These are phyloP conservation scores for Priceomyces castillae DNA, from an alignment of 805 yeast species.

Conservation along the genomic window DNA sequence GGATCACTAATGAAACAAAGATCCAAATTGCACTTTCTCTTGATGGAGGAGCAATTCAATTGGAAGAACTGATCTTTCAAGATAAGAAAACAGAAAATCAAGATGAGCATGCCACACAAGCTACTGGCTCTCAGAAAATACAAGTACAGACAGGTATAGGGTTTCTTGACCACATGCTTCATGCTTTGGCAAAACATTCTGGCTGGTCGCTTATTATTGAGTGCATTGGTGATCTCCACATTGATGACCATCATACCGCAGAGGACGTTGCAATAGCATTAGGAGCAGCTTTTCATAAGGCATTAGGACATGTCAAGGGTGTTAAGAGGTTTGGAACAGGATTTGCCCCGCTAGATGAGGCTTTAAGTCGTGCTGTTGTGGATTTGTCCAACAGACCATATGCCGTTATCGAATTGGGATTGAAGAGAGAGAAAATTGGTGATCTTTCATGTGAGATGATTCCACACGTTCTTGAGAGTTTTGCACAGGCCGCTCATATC, in stretches of 20 bases:
- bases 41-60: constrained; percentile 77
- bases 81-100: constrained; percentile 18
- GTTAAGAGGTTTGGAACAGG: constrained; percentile 91
- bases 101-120: constrained; percentile 61
- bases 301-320: constrained; percentile 86
- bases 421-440: constrained; percentile 91
- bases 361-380: constrained; percentile 92
- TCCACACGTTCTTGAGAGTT: constrained; percentile 93
- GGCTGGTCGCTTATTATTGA: constrained; percentile 93
- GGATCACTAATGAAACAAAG: constrained; percentile 91
- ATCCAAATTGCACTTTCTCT: constrained; percentile 80
- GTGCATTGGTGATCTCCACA: constrained; percentile 91
- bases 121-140: constrained; percentile 68
- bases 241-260: constrained; percentile 96
- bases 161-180: constrained; percentile 94
- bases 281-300: constrained; percentile 85
- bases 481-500: constrained; percentile 87
- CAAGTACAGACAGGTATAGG: constrained; percentile 90
- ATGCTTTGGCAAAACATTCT: constrained; percentile 93
- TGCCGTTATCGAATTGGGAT: constrained; percentile 85
- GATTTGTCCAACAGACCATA: constrained; percentile 91
- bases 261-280: constrained; percentile 94
- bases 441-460: constrained; percentile 93
- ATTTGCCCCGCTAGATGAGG: constrained; percentile 96
- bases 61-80: constrained; percentile 58